These are phyloP conservation scores for Stemphylium vesicarium DNA, from an alignment of 2,329 filamentous ascomycete genomes.

Conservation along the genomic window DNA sequence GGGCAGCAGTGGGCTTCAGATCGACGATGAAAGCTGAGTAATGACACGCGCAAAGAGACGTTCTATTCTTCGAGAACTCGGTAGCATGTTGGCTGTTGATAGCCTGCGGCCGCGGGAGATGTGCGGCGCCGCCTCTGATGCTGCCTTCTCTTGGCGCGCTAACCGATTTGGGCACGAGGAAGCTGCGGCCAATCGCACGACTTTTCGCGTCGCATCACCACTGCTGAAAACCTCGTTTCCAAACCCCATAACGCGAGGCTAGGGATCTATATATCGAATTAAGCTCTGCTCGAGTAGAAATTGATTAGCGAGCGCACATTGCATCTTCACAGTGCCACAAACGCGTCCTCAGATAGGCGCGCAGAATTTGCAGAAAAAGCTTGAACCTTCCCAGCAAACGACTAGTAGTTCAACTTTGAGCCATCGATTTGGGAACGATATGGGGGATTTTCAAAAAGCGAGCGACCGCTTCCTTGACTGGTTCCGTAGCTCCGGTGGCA, in stretches of 20 bases:
- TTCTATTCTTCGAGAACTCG: too few species aligned
- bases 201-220: background rate
- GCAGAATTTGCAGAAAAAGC: background rate
- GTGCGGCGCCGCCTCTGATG: background rate
- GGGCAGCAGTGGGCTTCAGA: too few species aligned
- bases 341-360: background rate
- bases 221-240: too few species aligned
- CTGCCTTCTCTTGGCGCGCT: background rate
- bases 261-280: too few species aligned
- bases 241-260: too few species aligned
- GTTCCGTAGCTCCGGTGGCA: constrained; percentile 29
- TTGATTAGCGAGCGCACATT: too few species aligned
- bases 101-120: background rate
- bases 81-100: too few species aligned
- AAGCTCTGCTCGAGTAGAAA: too few species aligned
- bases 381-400: background rate
- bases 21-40: too few species aligned
- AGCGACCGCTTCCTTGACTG: constrained; percentile 27
- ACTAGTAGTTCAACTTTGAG: background rate
- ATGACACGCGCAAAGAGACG: too few species aligned
- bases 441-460: constrained; percentile 24
- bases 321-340: background rate
- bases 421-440: background rate
- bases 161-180: background rate
- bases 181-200: background rate